Percentiles rank a stretch among this genome's conserved stretches.
phyloP scores from a whole-genome alignment of 208 protist species.

The Phytomonas sp. region DNA sequence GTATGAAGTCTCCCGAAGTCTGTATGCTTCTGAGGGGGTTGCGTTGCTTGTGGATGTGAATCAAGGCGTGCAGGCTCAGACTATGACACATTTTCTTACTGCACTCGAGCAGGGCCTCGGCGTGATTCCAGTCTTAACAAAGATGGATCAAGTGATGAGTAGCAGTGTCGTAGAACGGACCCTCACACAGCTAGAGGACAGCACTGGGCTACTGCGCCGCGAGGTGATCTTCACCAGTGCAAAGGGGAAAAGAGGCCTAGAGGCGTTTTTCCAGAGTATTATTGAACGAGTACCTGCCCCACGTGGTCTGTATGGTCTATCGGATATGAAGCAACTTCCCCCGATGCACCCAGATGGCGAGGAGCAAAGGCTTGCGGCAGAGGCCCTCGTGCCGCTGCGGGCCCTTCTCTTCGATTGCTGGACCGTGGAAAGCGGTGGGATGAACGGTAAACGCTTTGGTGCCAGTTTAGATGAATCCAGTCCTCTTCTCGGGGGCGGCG shows the following conservation, averaged over 20 bases:
- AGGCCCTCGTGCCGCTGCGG: conserved; percentile 72
- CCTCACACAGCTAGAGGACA: conserved; percentile 77
- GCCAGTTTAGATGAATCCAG: neutral
- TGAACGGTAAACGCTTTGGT: conserved; percentile 23
- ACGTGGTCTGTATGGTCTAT: conserved; percentile 30
- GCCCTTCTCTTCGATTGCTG: conserved; percentile 95
- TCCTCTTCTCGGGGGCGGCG: neutral
- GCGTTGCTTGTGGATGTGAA: conserved; percentile 90
- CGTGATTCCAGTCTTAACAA: conserved; percentile 86
- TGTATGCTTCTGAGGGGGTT: conserved; percentile 89
- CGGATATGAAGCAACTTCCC: conserved; percentile 71
- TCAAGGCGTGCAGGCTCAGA: conserved; percentile 94
- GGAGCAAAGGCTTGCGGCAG: conserved; percentile 36
- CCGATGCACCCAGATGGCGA: conserved; percentile 47
- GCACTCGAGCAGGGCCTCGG: conserved; percentile 84
- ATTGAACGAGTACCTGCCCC: conserved; percentile 89
- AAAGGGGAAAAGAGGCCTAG: conserved; percentile 86
- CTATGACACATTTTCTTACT: conserved; percentile 95
- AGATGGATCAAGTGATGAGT: conserved; percentile 80
- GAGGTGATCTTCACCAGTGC: conserved; percentile 88
- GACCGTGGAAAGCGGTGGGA: conserved; percentile 89
- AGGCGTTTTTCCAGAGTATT: conserved; percentile 83
- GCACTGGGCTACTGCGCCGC: conserved; percentile 74
- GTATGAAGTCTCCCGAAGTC: conserved; percentile 93
- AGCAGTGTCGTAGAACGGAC: conserved; percentile 61